Conservation (phyloP, 495 filamentous ascomycete species). For the Hapsidospora chrysogenum region DNA sequence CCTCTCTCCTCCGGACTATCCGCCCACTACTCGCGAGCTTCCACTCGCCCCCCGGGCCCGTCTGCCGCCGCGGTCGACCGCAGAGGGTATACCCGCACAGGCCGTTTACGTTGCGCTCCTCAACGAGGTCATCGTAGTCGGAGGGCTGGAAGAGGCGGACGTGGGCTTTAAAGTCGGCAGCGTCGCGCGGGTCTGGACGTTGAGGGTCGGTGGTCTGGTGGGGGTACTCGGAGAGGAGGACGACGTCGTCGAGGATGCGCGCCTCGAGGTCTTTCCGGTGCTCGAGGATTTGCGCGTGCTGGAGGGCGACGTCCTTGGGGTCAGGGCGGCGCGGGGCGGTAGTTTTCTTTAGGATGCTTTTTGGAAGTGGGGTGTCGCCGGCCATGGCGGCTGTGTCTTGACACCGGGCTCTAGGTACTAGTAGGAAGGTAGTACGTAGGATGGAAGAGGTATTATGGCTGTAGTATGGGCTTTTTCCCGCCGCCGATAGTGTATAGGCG, state of each 20-base stretch:
- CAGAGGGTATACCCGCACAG: constrained; percentile 78
- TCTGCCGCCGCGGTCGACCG: constrained; percentile 31
- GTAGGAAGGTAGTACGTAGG: too few relatives aligned
- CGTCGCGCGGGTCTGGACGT: constrained; percentile 38
- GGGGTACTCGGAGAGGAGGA: constrained; percentile 52
- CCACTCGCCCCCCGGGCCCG: constrained; percentile 25
- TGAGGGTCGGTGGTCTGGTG: constrained; percentile 31
- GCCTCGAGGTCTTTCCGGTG: constrained; percentile 55
- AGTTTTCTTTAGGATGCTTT: constrained; percentile 41
- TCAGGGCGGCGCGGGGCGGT: background rate
- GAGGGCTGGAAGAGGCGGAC: constrained; percentile 59
- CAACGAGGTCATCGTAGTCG: constrained; percentile 75
- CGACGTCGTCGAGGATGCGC: constrained; percentile 35
- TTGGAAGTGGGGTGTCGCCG: constrained; percentile 10
- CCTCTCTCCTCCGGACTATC: constrained; percentile 38
- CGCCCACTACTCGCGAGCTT: constrained; percentile 28
- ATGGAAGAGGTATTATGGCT: too few relatives aligned
- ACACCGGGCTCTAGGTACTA: too few relatives aligned
- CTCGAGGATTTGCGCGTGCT: constrained; percentile 68
- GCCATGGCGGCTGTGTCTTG: background rate
- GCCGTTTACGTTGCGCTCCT: constrained; percentile 66
- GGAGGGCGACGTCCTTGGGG: too few relatives aligned
- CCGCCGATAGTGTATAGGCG: too few relatives aligned
- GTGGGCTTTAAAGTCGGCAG: constrained; percentile 33
- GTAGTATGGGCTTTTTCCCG: too few relatives aligned